Evolutionary conservation across 2,329 filamentous ascomycete species (phyloP).

Genomic region (Trichoderma citrinoviride): DNA sequence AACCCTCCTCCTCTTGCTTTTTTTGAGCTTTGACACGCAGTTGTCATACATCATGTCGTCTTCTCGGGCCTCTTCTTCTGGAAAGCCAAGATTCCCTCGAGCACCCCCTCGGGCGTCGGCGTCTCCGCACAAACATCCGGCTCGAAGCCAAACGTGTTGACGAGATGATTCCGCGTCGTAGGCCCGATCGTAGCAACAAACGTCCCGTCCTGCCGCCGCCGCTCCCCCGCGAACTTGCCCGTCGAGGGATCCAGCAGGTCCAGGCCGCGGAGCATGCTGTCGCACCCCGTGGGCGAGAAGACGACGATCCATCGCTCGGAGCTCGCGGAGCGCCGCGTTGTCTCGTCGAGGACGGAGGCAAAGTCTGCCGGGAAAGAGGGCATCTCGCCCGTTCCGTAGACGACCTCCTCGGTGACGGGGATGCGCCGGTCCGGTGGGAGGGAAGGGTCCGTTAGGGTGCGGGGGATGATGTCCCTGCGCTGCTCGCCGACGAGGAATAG

Average conservation of each 20-base stretch:
- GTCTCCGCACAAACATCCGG: conserved; percentile 78
- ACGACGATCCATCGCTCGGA: conserved; percentile 69
- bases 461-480: conserved; percentile 85
- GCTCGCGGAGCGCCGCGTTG: conserved; percentile 38
- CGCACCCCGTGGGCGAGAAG: conserved; percentile 65
- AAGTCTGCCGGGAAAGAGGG: conserved; percentile 72
- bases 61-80: neutral
- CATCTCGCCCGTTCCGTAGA: conserved; percentile 86
- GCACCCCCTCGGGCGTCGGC: conserved; percentile 79
- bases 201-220: conserved; percentile 40
- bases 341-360: conserved; percentile 43
- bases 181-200: conserved; percentile 87
- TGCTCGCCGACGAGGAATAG: conserved; percentile 91
- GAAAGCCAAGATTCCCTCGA: conserved; percentile 59
- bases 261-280: conserved; percentile 56
- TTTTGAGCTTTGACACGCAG: no score
- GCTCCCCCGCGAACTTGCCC: conserved; percentile 35
- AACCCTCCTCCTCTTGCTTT: neutral
- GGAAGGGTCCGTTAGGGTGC: conserved; percentile 61
- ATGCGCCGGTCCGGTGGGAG: conserved; percentile 55
- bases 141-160: conserved; percentile 60
- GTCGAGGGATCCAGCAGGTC: conserved; percentile 49
- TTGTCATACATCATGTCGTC: neutral
- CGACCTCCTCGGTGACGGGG: conserved; percentile 71
- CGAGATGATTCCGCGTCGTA: conserved; percentile 77